phyloP scores from a whole-genome alignment of 2,329 filamentous ascomycete genomes.

The Didymella exigua region DNA sequence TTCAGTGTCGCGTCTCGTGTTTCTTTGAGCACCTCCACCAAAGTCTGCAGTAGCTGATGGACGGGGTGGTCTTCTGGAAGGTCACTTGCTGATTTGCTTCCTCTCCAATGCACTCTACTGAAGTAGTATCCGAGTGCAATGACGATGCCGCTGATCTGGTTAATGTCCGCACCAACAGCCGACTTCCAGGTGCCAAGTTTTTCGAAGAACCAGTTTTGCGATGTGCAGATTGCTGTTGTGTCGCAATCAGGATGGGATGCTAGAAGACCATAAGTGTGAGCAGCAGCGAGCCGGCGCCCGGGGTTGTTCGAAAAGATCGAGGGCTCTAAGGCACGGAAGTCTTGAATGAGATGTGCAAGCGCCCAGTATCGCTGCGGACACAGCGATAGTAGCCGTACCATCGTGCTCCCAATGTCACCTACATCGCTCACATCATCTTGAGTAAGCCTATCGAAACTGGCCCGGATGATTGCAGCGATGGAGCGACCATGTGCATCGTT shows the following conservation, averaged over 20 bases:
- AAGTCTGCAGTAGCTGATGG: slow-evolving; percentile 50
- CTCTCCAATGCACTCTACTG: slow-evolving; percentile 63
- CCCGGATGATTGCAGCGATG: slow-evolving; percentile 51
- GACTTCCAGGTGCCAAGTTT: slow-evolving; percentile 60
- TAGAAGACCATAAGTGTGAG: slow-evolving; percentile 76
- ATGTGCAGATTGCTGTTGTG: slow-evolving; percentile 49
- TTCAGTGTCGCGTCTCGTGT: slow-evolving; percentile 62
- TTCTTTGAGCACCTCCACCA: slow-evolving; percentile 60
- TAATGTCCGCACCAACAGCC: slow-evolving; percentile 64
- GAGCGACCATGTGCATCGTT: slow-evolving; percentile 42
- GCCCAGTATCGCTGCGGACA: slow-evolving; percentile 55
- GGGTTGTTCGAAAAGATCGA: slow-evolving; percentile 74
- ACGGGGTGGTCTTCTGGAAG: slow-evolving; percentile 45
- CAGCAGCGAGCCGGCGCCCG: slow-evolving; percentile 68
- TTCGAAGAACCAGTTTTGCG: slow-evolving; percentile 55
- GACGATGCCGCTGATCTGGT: slow-evolving; percentile 66
- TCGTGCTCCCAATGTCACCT: slow-evolving; percentile 54
- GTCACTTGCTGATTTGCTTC: slow-evolving; percentile 17
- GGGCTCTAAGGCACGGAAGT: slow-evolving; percentile 59
- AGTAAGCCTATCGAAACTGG: slow-evolving; percentile 53
- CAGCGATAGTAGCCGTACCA: slow-evolving; percentile 62
- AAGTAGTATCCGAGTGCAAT: slow-evolving; percentile 63
- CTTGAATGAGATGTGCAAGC: slow-evolving; percentile 37
- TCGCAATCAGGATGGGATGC: slow-evolving; percentile 64
- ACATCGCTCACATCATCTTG: slow-evolving; percentile 49